Evolutionary conservation across 2,329 filamentous ascomycete species (phyloP).

Genomic region (Penicillium sp.): DNA sequence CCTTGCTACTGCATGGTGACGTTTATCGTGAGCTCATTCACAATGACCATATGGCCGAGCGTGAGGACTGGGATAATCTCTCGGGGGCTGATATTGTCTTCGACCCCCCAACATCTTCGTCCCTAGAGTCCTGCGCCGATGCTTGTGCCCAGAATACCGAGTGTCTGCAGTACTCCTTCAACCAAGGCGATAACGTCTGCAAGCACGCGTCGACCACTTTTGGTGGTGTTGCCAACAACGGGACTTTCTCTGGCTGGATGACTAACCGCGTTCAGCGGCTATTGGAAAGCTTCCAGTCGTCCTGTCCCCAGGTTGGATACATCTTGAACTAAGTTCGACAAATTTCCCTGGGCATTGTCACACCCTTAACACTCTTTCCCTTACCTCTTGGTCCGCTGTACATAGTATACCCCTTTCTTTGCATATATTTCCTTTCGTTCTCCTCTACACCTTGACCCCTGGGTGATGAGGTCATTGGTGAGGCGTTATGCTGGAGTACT

Average conservation of each 20-base stretch:
- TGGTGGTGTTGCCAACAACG: slow-evolving; percentile 16
- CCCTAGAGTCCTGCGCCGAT: slow-evolving; percentile 21
- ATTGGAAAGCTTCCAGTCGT: slow-evolving; percentile 23
- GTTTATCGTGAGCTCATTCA: slow-evolving; percentile 28
- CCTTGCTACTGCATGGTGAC: slow-evolving; percentile 26
- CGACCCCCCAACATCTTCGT: slow-evolving; percentile 13
- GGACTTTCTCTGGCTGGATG: slow-evolving; percentile 28
- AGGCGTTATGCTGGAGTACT: slow-evolving; percentile 17
- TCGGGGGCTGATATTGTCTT: slow-evolving; percentile 19
- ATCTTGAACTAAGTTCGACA: slow-evolving; percentile 17
- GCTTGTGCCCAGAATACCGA: slow-evolving; percentile 23
- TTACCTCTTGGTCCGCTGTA: slow-evolving; percentile 7
- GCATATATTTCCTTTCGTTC: slow-evolving; percentile 5
- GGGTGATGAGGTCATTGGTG: slow-evolving; percentile 13
- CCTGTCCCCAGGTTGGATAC: slow-evolving; percentile 25
- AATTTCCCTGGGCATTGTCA: neutral
- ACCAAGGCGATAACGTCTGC: slow-evolving; percentile 16
- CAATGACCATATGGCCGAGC: slow-evolving; percentile 10
- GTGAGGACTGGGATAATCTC: slow-evolving; percentile 28
- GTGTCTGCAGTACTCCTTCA: slow-evolving; percentile 29
- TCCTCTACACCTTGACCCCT: neutral
- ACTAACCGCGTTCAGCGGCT: slow-evolving; percentile 21
- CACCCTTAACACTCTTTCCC: neutral
- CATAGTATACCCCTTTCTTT: slow-evolving; percentile 13
- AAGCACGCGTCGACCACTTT: slow-evolving; percentile 23